Evolutionary conservation across 768 basidiomycete species (phyloP).

Genomic region (Lenzites betulinus): DNA sequence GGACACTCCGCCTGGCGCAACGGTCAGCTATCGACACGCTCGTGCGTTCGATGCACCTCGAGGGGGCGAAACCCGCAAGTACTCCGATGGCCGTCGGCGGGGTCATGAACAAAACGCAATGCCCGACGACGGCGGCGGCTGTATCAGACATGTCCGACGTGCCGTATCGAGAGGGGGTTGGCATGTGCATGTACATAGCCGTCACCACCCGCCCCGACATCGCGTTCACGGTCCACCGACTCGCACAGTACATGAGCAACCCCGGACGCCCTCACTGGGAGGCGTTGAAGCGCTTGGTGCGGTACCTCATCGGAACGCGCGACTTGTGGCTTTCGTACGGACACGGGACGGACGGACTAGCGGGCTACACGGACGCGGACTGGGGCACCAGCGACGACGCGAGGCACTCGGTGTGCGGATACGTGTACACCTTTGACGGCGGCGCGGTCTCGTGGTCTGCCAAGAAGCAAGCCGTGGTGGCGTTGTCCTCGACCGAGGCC

Average conservation of each 20-base stretch:
- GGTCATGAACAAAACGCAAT: not conserved
- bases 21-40: constrained; percentile 35
- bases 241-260: constrained; percentile 28
- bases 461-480: constrained; percentile 32
- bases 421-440: constrained; percentile 29
- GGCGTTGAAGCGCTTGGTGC: constrained; percentile 29
- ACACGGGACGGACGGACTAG: constrained; percentile 1
- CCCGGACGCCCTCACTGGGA: constrained; percentile 27
- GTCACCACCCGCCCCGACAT: constrained; percentile 21
- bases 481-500: constrained; percentile 37
- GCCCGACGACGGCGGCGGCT: not conserved
- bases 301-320: constrained; percentile 32
- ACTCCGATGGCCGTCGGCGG: constrained; percentile 22
- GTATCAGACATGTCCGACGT: constrained; percentile 13
- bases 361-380: constrained; percentile 35
- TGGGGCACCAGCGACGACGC: constrained; percentile 26
- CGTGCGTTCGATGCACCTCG: constrained; percentile 28
- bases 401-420: constrained; percentile 31
- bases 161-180: constrained; percentile 24
- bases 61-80: constrained; percentile 28
- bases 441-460: constrained; percentile 33
- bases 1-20: constrained; percentile 36
- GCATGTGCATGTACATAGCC: constrained; percentile 23
- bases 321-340: constrained; percentile 15
- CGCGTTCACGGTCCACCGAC: constrained; percentile 23